Percentiles rank a stretch among this genome's conserved stretches.
These are phyloP conservation scores for Cutaneotrichosporon dermatis DNA, from an alignment of 1,284 basidiomycete species.

Conservation along the genomic window DNA sequence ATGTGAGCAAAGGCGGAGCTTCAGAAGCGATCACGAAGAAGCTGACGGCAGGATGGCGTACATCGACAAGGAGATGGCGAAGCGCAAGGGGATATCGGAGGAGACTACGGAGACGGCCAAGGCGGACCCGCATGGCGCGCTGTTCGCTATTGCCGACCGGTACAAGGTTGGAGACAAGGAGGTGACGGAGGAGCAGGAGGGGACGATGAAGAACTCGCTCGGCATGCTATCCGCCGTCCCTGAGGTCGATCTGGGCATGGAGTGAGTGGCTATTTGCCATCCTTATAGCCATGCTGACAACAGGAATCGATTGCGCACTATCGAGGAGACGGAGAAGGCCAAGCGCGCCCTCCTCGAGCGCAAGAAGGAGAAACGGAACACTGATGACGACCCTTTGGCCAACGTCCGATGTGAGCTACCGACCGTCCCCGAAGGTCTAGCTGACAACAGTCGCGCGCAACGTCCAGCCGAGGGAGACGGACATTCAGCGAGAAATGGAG, in stretches of 20 bases:
- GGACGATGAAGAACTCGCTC: conserved; percentile 84
- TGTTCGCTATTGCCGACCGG: conserved; percentile 72
- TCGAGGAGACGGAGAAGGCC: conserved; percentile 93
- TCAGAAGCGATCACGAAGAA: no score
- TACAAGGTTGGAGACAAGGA: conserved; percentile 47
- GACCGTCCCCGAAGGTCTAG: not conserved
- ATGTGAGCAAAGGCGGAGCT: conserved; percentile 64
- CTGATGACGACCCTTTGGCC: conserved; percentile 64
- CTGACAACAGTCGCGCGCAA: conserved; percentile 68
- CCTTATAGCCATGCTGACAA: not conserved
- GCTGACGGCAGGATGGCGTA: conserved; percentile 77
- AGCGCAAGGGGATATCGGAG: conserved; percentile 58
- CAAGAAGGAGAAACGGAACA: conserved; percentile 35
- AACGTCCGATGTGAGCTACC: conserved; percentile 70
- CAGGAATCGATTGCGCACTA: conserved; percentile 84
- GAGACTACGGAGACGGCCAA: conserved; percentile 51
- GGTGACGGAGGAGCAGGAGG: conserved; percentile 60
- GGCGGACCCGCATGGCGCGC: conserved; percentile 59
- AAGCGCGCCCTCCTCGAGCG: conserved; percentile 77
- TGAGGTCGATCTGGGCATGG: conserved; percentile 95
- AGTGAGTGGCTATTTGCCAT: conserved; percentile 57
- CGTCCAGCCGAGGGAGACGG: conserved; percentile 66
- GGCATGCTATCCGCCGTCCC: conserved; percentile 95
- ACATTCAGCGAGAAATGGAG: conserved; percentile 73
- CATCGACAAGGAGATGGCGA: conserved; percentile 86